Evolutionary conservation across 208 protist genomes (phyloP).

Genomic region (Crithidia sp.): DNA sequence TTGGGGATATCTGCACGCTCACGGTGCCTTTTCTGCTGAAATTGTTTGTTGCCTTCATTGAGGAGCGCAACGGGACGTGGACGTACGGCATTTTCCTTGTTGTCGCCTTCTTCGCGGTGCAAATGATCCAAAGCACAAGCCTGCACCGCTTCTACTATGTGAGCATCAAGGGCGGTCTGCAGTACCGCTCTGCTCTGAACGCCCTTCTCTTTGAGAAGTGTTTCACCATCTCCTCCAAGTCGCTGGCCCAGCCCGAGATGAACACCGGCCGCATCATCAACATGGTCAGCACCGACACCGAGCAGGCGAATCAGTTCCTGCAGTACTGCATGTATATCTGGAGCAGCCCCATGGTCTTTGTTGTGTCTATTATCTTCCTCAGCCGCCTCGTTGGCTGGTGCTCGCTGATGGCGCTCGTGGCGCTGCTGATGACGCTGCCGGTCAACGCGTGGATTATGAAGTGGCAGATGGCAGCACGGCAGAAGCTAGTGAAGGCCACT

Average conservation of each 20-base stretch:
- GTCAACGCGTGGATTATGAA: constrained; percentile 53
- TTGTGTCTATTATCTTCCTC: constrained; percentile 48
- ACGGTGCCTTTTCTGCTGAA: constrained; percentile 60
- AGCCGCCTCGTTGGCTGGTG: constrained; percentile 57
- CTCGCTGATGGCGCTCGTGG: constrained; percentile 55
- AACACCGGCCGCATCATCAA: constrained; percentile 84
- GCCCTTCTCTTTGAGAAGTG: constrained; percentile 82
- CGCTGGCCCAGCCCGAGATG: constrained; percentile 58
- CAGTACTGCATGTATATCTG: constrained; percentile 82
- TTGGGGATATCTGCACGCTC: constrained; percentile 54
- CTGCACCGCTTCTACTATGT: constrained; percentile 70
- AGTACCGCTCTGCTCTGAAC: constrained; percentile 56
- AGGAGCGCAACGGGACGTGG: constrained; percentile 22
- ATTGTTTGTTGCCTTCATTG: constrained; percentile 41
- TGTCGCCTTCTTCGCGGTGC: constrained; percentile 36
- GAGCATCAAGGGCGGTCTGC: constrained; percentile 49
- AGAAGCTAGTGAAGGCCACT: constrained; percentile 43
- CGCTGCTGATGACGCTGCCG: constrained; percentile 70
- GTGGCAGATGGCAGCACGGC: constrained; percentile 32
- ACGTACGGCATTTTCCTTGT: constrained; percentile 42
- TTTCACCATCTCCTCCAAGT: constrained; percentile 42
- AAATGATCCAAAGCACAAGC: constrained; percentile 35
- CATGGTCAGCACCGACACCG: constrained; percentile 47
- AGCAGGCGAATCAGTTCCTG: constrained; percentile 55
- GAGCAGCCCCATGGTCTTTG: constrained; percentile 67